These are phyloP conservation scores for Dioscorea zingiberensis DNA, from an alignment of 106 monocot species.

Conservation along the genomic window DNA sequence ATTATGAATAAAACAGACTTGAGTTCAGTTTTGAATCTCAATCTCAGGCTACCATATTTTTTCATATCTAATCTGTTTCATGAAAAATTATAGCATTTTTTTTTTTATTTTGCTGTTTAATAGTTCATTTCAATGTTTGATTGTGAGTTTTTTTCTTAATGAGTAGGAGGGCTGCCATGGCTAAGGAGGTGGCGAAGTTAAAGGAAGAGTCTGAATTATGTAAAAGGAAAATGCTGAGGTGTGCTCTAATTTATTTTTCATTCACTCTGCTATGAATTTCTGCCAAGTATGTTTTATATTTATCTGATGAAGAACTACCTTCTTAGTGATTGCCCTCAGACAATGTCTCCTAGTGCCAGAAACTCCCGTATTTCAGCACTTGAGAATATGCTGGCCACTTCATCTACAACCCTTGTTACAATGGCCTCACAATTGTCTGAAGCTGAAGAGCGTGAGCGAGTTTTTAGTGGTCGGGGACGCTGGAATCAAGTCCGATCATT, in stretches of 20 bases:
- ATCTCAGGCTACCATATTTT: too few species aligned
- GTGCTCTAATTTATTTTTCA: neutral
- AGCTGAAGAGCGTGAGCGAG: slow-evolving; percentile 84
- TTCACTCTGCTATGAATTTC: neutral
- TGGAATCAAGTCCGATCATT: slow-evolving; percentile 95
- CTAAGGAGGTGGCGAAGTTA: slow-evolving; percentile 71
- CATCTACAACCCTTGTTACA: slow-evolving; percentile 66
- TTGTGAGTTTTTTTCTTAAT: neutral
- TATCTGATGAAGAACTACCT: slow-evolving; percentile 12
- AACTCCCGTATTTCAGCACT: slow-evolving; percentile 85
- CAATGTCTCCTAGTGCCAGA: slow-evolving; percentile 94
- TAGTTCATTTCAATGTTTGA: too few species aligned
- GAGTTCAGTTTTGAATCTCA: too few species aligned
- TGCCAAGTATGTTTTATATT: neutral
- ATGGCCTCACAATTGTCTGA: slow-evolving; percentile 97
- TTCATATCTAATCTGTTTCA: too few species aligned
- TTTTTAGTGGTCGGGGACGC: slow-evolving; percentile 53
- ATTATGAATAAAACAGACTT: too few species aligned
- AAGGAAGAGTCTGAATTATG: slow-evolving; percentile 71
- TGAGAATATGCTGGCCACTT: slow-evolving; percentile 83
- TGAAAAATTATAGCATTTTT: too few species aligned
- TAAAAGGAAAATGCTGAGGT: slow-evolving; percentile 65
- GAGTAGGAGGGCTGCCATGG: slow-evolving; percentile 73
- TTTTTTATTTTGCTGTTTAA: too few species aligned
- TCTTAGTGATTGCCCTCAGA: slow-evolving; percentile 45